Conservation (phyloP, 2,329 filamentous ascomycete species). For the Calcarisporium arbuscula region DNA sequence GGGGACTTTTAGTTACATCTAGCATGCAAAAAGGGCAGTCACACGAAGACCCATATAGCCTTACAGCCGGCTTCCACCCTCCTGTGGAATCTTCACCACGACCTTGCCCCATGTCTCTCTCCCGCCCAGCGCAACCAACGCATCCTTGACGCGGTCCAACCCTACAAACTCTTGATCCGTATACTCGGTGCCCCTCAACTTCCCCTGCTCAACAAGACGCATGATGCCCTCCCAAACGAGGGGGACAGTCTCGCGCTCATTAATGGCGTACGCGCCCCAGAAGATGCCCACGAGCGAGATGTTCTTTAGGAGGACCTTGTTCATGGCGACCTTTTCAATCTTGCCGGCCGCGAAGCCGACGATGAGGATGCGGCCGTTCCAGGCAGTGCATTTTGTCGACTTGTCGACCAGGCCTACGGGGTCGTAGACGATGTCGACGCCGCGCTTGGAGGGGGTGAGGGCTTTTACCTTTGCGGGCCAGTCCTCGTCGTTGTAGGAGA, state of each 20-base stretch:
- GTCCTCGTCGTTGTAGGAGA: slow-evolving; percentile 65
- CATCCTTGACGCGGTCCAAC: slow-evolving; percentile 69
- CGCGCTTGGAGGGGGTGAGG: slow-evolving; percentile 62
- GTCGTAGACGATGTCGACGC: slow-evolving; percentile 93
- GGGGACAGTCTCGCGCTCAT: slow-evolving; percentile 64
- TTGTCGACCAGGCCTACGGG: slow-evolving; percentile 85
- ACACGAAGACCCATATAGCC: too few relatives aligned
- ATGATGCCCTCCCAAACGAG: slow-evolving; percentile 80
- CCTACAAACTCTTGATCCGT: slow-evolving; percentile 77
- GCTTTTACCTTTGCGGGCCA: slow-evolving; percentile 68
- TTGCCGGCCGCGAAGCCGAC: slow-evolving; percentile 71
- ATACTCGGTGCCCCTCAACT: slow-evolving; percentile 77
- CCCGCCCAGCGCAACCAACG: slow-evolving; percentile 69
- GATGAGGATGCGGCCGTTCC: slow-evolving; percentile 83
- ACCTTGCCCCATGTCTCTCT: slow-evolving; percentile 95
- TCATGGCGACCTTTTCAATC: slow-evolving; percentile 90
- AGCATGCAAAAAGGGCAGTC: too few relatives aligned
- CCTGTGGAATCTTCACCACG: slow-evolving; percentile 75
- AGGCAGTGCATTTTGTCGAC: slow-evolving; percentile 85
- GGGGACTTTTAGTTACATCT: too few relatives aligned
- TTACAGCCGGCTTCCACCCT: slow-evolving; percentile 51
- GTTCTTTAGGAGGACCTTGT: slow-evolving; percentile 89
- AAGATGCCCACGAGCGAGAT: slow-evolving; percentile 84
- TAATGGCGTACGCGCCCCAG: slow-evolving; percentile 78
- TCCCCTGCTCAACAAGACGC: slow-evolving; percentile 67